Evolutionary conservation across 805 yeast species (phyloP).

Genomic region (Hanseniaspora meyeri): DNA sequence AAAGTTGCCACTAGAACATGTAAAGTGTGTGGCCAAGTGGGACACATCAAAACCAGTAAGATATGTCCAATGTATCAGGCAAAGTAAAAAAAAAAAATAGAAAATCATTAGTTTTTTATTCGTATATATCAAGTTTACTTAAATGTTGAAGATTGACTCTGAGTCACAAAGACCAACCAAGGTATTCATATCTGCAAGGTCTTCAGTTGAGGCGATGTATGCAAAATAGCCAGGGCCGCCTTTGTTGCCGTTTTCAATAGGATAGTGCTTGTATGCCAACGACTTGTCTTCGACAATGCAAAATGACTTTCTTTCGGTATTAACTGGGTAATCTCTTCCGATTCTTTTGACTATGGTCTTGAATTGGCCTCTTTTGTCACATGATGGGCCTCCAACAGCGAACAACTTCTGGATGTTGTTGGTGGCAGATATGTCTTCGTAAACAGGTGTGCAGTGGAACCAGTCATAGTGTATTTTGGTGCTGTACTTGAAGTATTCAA

Average conservation of each 20-base stretch:
- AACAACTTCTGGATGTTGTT: conserved; percentile 25
- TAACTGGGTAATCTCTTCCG: conserved; percentile 32
- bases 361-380: conserved; percentile 35
- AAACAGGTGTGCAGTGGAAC: conserved; percentile 34
- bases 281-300: conserved; percentile 29
- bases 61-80: conserved; percentile 74
- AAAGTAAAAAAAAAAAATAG: neutral
- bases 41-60: conserved; percentile 82
- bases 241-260: conserved; percentile 23
- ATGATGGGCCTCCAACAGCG: conserved; percentile 34
- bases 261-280: conserved; percentile 25
- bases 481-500: conserved; percentile 33
- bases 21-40: conserved; percentile 89
- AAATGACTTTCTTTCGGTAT: conserved; percentile 26
- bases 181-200: conserved; percentile 14
- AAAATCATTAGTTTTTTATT: neutral
- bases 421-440: conserved; percentile 19
- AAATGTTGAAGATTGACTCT: conserved; percentile 23
- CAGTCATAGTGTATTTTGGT: conserved; percentile 33
- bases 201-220: conserved; percentile 25
- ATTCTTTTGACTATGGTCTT: conserved; percentile 32
- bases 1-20: conserved; percentile 55
- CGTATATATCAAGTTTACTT: neutral
- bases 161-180: conserved; percentile 22
- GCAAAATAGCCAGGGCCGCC: conserved; percentile 29